Evolutionary conservation across 148 eudicot species (phyloP).

Genomic region (Chenopodium quinoa): DNA sequence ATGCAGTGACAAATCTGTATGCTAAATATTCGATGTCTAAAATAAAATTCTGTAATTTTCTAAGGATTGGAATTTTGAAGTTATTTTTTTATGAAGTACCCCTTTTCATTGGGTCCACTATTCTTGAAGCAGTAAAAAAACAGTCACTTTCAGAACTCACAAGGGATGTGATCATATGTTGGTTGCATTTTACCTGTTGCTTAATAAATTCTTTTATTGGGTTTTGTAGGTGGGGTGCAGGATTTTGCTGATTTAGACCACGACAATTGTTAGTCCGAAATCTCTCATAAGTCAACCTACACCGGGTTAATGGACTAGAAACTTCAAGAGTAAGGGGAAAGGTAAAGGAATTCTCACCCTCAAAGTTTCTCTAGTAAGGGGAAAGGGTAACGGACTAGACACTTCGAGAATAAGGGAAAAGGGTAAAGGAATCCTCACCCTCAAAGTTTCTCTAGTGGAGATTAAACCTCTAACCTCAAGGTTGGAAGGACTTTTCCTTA

Average conservation of each 20-base stretch:
- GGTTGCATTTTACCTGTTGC: constrained; percentile 22
- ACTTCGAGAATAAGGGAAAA: too few relatives aligned
- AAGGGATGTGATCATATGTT: constrained; percentile 17
- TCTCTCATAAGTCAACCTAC: too few relatives aligned
- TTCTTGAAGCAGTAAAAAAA: constrained; percentile 6
- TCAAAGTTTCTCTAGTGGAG: too few relatives aligned
- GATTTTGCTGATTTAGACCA: constrained; percentile 2
- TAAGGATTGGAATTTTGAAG: constrained; percentile 22
- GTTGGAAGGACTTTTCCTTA: too few relatives aligned
- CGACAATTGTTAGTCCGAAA: too few relatives aligned
- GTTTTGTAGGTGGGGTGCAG: constrained; percentile 6
- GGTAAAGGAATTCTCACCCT: too few relatives aligned
- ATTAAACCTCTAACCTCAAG: too few relatives aligned
- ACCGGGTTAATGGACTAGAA: too few relatives aligned
- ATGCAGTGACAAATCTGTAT: constrained; percentile 36
- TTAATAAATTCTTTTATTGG: constrained; percentile 15
- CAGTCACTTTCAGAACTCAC: constrained; percentile 18
- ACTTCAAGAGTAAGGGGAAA: too few relatives aligned
- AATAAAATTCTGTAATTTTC: constrained; percentile 23
- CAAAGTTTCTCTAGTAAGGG: too few relatives aligned
- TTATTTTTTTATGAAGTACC: background rate
- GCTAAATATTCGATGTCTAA: constrained; percentile 42
- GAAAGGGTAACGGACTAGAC: too few relatives aligned
- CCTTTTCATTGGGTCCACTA: constrained; percentile 22
- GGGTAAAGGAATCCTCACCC: too few relatives aligned